phyloP scores from a whole-genome alignment of 192 early-diverging fungal species.

The Podila epigama region DNA sequence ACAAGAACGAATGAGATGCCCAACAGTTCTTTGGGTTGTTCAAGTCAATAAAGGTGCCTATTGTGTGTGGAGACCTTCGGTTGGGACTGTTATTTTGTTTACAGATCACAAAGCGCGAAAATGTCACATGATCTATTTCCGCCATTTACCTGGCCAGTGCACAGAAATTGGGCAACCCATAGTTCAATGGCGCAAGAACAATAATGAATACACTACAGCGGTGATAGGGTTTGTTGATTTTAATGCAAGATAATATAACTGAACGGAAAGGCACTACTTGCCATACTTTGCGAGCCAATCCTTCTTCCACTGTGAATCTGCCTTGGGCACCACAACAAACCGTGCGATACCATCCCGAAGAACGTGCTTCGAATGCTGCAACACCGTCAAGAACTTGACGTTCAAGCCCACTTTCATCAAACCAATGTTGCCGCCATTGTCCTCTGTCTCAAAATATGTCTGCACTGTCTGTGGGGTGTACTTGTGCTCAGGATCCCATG shows the following conservation, averaged over 20 bases:
- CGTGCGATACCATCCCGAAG: constrained; percentile 85
- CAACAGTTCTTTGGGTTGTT: no score
- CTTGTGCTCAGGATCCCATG: constrained; percentile 77
- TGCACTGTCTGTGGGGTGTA: constrained; percentile 80
- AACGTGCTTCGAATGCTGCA: constrained; percentile 70
- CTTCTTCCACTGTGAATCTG: constrained; percentile 48
- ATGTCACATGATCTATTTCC: no score
- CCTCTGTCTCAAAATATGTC: constrained; percentile 79
- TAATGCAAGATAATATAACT: background rate
- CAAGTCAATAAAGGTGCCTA: no score
- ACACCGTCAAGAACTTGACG: constrained; percentile 66
- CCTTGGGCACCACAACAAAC: constrained; percentile 87
- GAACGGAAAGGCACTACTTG: constrained; percentile 2
- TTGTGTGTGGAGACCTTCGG: no score
- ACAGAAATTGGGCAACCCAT: no score
- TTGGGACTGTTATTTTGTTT: background rate
- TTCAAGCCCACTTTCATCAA: constrained; percentile 72
- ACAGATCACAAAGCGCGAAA: no score
- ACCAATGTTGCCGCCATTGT: constrained; percentile 55
- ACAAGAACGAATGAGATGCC: no score
- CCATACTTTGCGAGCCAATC: constrained; percentile 50
- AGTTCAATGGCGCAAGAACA: no score
- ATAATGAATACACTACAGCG: no score
- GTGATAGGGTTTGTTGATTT: background rate
- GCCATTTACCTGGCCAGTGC: no score